Evolutionary conservation across 1,139 yeast genomes (phyloP).

Genomic region (Candida tunisiensis): DNA sequence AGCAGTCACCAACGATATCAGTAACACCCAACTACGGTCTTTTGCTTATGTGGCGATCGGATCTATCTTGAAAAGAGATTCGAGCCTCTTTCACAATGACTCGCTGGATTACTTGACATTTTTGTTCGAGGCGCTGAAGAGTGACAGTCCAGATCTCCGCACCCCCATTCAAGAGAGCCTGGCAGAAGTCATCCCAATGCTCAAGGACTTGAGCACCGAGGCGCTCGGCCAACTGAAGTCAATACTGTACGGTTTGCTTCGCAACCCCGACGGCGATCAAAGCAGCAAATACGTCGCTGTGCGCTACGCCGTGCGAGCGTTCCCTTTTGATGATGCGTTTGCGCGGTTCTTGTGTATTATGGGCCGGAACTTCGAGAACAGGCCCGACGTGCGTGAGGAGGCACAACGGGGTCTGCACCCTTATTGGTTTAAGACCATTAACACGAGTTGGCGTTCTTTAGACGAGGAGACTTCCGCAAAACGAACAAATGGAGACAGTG

Average conservation of each 20-base stretch:
- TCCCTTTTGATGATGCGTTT: constrained; percentile 50
- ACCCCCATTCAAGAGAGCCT: constrained; percentile 61
- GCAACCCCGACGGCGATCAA: constrained; percentile 11
- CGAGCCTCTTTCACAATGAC: constrained; percentile 24
- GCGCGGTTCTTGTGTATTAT: constrained; percentile 55
- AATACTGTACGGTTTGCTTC: constrained; percentile 26
- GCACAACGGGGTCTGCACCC: constrained; percentile 76
- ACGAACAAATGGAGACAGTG: neutral
- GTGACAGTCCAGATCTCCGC: constrained; percentile 46
- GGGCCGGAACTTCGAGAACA: constrained; percentile 38
- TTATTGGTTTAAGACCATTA: constrained; percentile 33
- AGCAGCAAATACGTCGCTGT: constrained; percentile 45
- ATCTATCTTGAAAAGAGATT: constrained; percentile 35
- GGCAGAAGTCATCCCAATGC: constrained; percentile 36
- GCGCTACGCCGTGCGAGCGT: constrained; percentile 47
- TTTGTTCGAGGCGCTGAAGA: constrained; percentile 53
- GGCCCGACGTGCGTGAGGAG: constrained; percentile 67
- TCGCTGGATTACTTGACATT: constrained; percentile 45
- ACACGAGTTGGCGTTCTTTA: constrained; percentile 4
- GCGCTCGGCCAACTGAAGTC: constrained; percentile 29
- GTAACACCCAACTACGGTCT: constrained; percentile 29
- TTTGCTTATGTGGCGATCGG: constrained; percentile 70
- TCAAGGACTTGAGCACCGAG: constrained; percentile 24
- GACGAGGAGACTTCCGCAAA: too few species aligned
- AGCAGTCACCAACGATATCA: constrained; percentile 12